Evolutionary conservation across 148 eudicot genomes (phyloP), one percentile per base, ranked within the genome.

Genomic region (Talinum fruticosum): DNA sequence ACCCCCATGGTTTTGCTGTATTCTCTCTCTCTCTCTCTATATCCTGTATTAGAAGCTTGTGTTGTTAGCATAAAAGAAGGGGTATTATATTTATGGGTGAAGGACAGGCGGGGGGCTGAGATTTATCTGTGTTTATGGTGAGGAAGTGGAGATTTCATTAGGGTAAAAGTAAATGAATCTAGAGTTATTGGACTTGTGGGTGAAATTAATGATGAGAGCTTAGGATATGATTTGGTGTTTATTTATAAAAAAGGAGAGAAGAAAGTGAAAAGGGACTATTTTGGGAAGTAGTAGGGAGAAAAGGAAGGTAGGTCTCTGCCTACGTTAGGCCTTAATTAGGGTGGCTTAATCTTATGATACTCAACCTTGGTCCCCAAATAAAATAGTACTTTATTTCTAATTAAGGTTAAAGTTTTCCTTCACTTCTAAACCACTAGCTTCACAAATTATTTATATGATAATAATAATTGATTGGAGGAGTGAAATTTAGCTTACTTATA

Each of bases 231-330:
- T 26, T 61, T 26, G 12, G 3, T 10, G 23, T 7, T 26, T 26
- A 62, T 28, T 28, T 62, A 62, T 24, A 28, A 62, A 12, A 62
- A 62, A 28, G 2, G 18, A 15, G 66, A 57, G 28, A 57, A 57
- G 28, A 18, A 57, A 14, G 47, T 23, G 12, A 62, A 62, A 26
- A 33, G 23, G 29, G 32, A 62, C 66, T 62, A 62, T 62, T 62
- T 62, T 62, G 66, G 66, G 66, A 26, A 28, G 30, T 26, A 62
- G 66, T 26, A 28, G 64, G 29, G 64, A 59, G 64, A 59, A n/a
- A 59, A 59, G 29, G 28, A 59, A 59, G 64, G 64, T n/a, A 59
- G n/a, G 64, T 59, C 64, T 62, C 18, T 62, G 32, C 66, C 66
- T 62, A 62, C 66, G 28, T 57, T n/a, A 57, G 64, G 64, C 64